Conservation (phyloP, 306 rosid genomes). For the Prunus armeniaca region DNA sequence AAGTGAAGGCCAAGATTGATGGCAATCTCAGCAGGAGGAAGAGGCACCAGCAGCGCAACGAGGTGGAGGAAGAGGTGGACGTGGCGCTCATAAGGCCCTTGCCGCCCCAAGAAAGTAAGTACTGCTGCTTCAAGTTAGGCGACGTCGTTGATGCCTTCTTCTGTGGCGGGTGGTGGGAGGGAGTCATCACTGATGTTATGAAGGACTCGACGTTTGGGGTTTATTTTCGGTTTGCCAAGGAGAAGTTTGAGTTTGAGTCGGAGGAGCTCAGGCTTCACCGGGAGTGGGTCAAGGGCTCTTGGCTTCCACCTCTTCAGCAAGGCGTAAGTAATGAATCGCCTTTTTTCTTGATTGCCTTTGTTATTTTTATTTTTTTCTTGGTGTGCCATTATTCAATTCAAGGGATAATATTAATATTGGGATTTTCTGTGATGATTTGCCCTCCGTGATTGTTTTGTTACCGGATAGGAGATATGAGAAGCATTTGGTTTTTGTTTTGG, state of each 20-base stretch:
- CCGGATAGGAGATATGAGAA: not conserved
- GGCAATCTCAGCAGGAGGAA: not conserved
- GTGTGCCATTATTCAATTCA: not conserved
- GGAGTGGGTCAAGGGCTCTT: slow-evolving; percentile 29
- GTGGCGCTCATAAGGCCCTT: slow-evolving; percentile 24
- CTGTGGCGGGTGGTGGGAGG: slow-evolving; percentile 42
- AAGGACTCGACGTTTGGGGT: slow-evolving; percentile 16
- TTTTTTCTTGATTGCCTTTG: not conserved
- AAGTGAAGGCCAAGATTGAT: not conserved
- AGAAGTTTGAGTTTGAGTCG: slow-evolving; percentile 8
- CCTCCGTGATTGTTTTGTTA: not conserved
- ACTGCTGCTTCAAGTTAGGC: slow-evolving; percentile 5
- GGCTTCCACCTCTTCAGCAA: slow-evolving; percentile 31
- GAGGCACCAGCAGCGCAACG: too few species aligned
- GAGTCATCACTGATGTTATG: slow-evolving; percentile 8
- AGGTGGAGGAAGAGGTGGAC: slow-evolving; percentile 14
- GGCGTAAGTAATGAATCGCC: not conserved
- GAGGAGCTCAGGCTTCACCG: slow-evolving; percentile 31
- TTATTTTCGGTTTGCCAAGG: slow-evolving; percentile 14
- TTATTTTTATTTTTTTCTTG: not conserved
- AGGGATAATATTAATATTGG: too few species aligned
- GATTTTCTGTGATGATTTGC: not conserved
- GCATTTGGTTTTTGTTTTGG: not conserved
- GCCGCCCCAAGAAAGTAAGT: slow-evolving; percentile 12
- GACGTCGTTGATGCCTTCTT: slow-evolving; percentile 34